Conservation (phyloP, 805 yeast species). For the Schwanniomyces vanrijiae region DNA sequence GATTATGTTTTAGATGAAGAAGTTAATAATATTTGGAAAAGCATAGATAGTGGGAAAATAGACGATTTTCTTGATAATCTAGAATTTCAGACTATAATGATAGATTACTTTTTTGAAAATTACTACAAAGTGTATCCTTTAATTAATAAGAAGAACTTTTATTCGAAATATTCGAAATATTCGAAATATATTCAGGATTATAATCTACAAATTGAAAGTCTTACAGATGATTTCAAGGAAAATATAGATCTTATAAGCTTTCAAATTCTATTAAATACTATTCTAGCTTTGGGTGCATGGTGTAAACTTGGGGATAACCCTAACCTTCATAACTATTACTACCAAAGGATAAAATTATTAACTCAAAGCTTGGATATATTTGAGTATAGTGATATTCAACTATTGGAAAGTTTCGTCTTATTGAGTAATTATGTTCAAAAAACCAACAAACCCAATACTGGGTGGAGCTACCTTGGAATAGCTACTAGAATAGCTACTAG, state of each 20-base stretch:
- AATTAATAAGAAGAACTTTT: slow-evolving; percentile 17
- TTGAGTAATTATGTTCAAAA: slow-evolving; percentile 63
- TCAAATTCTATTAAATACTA: slow-evolving; percentile 15
- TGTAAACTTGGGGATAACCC: slow-evolving; percentile 20
- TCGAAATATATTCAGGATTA: slow-evolving; percentile 8
- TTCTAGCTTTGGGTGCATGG: slow-evolving; percentile 20
- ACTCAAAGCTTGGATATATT: slow-evolving; percentile 15
- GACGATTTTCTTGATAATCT: slow-evolving; percentile 16
- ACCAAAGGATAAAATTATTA: slow-evolving; percentile 14
- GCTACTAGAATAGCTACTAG: slow-evolving; percentile 20
- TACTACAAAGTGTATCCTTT: slow-evolving; percentile 19
- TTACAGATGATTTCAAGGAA: slow-evolving; percentile 4
- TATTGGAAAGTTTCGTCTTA: slow-evolving; percentile 19
- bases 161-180: slow-evolving; percentile 11
- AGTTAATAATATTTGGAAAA: slow-evolving; percentile 12
- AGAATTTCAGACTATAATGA: slow-evolving; percentile 13
- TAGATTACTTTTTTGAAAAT: slow-evolving; percentile 14
- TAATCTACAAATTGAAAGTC: neutral
- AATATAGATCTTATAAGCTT: slow-evolving; percentile 13
- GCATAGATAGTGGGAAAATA: slow-evolving; percentile 13
- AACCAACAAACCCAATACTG: slow-evolving; percentile 65
- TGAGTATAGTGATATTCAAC: slow-evolving; percentile 18
- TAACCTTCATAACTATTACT: slow-evolving; percentile 15
- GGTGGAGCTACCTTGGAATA: slow-evolving; percentile 28
- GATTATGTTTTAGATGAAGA: slow-evolving; percentile 18